Percentiles rank a stretch among this genome's conserved stretches.
Conservation (phyloP, 768 basidiomycete genomes). For the Rhodotorula babjevae region DNA sequence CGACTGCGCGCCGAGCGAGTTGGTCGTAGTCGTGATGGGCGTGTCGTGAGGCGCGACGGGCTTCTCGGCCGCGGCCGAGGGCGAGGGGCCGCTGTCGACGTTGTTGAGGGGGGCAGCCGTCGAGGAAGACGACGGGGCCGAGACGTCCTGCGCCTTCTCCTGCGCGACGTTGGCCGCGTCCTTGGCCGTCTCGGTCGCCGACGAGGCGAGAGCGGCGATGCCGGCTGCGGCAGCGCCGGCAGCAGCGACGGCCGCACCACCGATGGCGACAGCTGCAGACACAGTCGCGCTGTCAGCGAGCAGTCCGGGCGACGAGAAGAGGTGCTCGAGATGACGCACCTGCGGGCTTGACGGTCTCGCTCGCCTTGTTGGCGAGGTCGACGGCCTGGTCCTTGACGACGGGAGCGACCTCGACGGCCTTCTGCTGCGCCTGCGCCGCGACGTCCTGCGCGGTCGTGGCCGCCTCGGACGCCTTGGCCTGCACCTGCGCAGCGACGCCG, state of each 20-base stretch:
- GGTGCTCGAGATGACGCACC: background rate
- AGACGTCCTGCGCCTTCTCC: background rate
- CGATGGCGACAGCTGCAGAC: conserved; percentile 5
- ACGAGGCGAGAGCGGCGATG: conserved; percentile 2
- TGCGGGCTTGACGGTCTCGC: background rate
- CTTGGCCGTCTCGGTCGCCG: background rate
- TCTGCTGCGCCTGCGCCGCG: background rate
- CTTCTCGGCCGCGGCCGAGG: background rate
- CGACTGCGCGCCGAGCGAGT: background rate
- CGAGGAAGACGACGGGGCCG: background rate
- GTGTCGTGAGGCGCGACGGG: background rate
- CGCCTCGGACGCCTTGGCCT: background rate
- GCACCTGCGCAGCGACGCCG: background rate
- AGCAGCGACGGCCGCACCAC: conserved; percentile 5
- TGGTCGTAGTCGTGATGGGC: background rate
- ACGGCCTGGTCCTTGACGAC: conserved; percentile 1
- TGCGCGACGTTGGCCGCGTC: background rate
- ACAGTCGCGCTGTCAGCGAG: too few species aligned
- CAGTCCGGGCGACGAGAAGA: too few species aligned
- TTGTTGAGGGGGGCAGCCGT: background rate
- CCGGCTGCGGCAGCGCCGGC: conserved; percentile 23
- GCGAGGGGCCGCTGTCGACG: background rate
- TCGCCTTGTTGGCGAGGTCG: background rate
- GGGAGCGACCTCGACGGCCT: conserved; percentile 11
- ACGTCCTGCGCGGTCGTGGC: background rate